Evolutionary conservation across 2,329 filamentous ascomycete species (phyloP), one percentile per base, ranked within the genome.

Genomic region (Alternaria viburni): DNA sequence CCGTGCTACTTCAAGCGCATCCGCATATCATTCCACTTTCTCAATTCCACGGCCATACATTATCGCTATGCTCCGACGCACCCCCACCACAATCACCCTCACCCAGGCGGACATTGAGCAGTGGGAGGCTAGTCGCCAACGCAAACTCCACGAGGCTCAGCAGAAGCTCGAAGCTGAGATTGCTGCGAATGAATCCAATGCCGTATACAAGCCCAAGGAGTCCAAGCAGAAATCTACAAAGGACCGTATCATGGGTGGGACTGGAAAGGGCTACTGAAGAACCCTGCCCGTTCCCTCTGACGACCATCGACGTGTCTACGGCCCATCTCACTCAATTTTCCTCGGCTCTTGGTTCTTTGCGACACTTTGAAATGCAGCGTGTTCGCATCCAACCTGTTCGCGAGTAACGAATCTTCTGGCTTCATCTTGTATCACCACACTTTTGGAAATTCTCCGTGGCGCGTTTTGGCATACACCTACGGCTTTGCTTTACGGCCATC

Each of bases 91-190:
- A 13, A 87, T 93, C 66, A 83, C 86, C 58, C 86, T 93, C 67
- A 92, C 90, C 3, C 83, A 88, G 51, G 89, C 91, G 74, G 91
- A 93, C 77, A 84, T 93, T 43, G 88, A 89, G 43, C 83, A 86
- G 57, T 92, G 91, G 80, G 90, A 93, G 74, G 89, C 90, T 76
- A 84, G 85, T 26, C 86, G 88, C 64, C 68, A 75, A 60, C 77
- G 74, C 57, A 77, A 73, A 46, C 59, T 74, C 12, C 74, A 72
- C 69, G 76, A 77, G 57, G 65, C 69, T 36, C 68, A 77, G 54
- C 71, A 76, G 54, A 67, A 65, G 30, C 58, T 65, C n/a, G 49
- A 54, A n/a, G 43, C 54, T 25, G 61, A 68, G 5, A 66, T 15
- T 6, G 43, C 44, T n/a, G 43, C 30, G 8, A 43, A 70, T 0